Evolutionary conservation across 768 basidiomycete genomes (phyloP), one percentile per base, ranked within the genome.

Genomic region (Tylopilus intermedius): DNA sequence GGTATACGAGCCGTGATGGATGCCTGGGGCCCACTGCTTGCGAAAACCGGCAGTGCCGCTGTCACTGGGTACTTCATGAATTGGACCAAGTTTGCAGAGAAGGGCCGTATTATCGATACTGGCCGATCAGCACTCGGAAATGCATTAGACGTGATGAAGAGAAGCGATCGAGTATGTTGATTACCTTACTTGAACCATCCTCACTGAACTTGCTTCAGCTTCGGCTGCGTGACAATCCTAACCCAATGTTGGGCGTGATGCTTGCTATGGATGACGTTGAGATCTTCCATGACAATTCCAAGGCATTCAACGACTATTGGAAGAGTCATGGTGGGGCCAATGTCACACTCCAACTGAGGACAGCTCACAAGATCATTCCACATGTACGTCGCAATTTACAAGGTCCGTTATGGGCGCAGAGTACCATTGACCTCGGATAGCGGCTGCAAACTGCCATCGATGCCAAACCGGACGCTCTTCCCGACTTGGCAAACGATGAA

Each of bases 11-110:
- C 45, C 1, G 68, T 75, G 15, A 55, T 76, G 9, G 50, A 57
- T 5, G 38, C 57, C 2, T 79, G 77, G 78, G 65, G 61, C 1
- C 68, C 73, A 9, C 49, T 77, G 4, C 66, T 80, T 21, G 55
- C 58, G n/a, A 54, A 60, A 5, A 70, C 60, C 15, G 47, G 50
- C 13, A 45, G 56, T 32, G 70, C 76, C 5, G 54, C 72, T 0
- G 60, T 79, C 6, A 55, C 76, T 6, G 74, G 72, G 14, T 74
- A 75, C 50, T 77, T 73, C 50, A 76, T 79, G 78, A 79, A 79
- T 50, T 79, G 78, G 78, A 51, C 44, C n/a, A 32, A 44, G 5
- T 45, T 53, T 40, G 1, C 48, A 0, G 27, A 38, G 15, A 42
- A 52, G 5, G 58, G 48, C 3, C 15, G 54, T 13, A 49, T 58